Percentiles rank a stretch among this genome's conserved stretches.
These are phyloP conservation scores for Posidonia oceanica DNA, from an alignment of 116 monocot species.

Conservation along the genomic window DNA sequence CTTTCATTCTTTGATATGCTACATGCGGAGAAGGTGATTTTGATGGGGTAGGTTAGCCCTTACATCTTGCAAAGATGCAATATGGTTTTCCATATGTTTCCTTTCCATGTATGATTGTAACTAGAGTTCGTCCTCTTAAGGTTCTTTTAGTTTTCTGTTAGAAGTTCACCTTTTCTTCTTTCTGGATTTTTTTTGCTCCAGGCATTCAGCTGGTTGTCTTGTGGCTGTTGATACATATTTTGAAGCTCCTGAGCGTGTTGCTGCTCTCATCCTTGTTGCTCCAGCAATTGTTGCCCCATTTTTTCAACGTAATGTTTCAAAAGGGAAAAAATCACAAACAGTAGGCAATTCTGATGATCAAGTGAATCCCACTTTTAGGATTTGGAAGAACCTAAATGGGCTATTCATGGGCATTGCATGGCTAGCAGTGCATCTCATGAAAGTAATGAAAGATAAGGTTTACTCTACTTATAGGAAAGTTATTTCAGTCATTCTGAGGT, in stretches of 20 bases:
- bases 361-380: constrained; percentile 23
- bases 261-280: constrained; percentile 75
- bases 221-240: constrained; percentile 83
- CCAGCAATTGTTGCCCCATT: constrained; percentile 80
- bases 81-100: not conserved
- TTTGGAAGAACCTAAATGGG: constrained; percentile 33
- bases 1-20: constrained; percentile 54
- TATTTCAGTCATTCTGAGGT: constrained; percentile 21
- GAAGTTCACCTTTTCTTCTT: not conserved
- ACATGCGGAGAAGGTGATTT: constrained; percentile 42
- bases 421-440: constrained; percentile 13
- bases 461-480: constrained; percentile 10
- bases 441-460: constrained; percentile 38
- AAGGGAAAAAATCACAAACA: constrained; percentile 2
- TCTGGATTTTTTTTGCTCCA: constrained; percentile 13
- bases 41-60: constrained; percentile 55
- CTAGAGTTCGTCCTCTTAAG: not conserved
- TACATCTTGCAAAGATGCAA: not conserved
- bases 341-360: constrained; percentile 6
- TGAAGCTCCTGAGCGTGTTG: constrained; percentile 68
- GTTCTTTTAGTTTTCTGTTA: not conserved
- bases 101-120: not conserved
- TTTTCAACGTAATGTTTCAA: constrained; percentile 9
- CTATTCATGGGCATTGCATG: constrained; percentile 23
- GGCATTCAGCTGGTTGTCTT: constrained; percentile 93